Conservation (phyloP, 768 basidiomycete genomes). For the Suillus bovinus region DNA sequence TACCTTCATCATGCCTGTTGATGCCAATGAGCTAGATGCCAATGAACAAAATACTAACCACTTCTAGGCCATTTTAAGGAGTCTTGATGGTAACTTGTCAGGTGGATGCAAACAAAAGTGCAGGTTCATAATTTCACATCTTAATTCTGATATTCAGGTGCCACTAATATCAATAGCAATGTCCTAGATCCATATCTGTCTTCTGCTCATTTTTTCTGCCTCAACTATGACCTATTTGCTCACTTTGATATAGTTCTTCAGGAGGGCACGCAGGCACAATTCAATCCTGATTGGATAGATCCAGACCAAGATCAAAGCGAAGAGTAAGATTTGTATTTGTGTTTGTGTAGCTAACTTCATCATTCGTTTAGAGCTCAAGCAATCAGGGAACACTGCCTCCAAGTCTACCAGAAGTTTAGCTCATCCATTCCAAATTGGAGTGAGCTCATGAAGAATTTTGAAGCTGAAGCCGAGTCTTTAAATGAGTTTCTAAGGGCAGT, state of each 20-base stretch:
- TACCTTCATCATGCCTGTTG: not conserved
- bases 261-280: not conserved
- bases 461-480: not conserved
- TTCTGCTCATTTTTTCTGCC: not conserved
- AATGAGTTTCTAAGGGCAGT: not conserved
- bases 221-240: not conserved
- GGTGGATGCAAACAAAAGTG: not conserved
- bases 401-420: too few relatives aligned
- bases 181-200: not conserved
- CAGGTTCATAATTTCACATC: not conserved
- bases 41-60: not conserved
- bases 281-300: not conserved
- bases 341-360: too few relatives aligned
- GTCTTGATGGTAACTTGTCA: not conserved
- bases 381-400: too few relatives aligned
- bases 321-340: not conserved
- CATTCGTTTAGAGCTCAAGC: too few relatives aligned
- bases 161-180: not conserved
- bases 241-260: not conserved
- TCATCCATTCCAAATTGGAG: too few relatives aligned
- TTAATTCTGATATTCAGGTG: not conserved
- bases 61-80: not conserved
- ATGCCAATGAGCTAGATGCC: not conserved
- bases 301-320: not conserved
- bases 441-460: too few relatives aligned